Base-by-base conservation (phyloP, 306 rosid genomes). In the Vigna hirtella region DNA sequence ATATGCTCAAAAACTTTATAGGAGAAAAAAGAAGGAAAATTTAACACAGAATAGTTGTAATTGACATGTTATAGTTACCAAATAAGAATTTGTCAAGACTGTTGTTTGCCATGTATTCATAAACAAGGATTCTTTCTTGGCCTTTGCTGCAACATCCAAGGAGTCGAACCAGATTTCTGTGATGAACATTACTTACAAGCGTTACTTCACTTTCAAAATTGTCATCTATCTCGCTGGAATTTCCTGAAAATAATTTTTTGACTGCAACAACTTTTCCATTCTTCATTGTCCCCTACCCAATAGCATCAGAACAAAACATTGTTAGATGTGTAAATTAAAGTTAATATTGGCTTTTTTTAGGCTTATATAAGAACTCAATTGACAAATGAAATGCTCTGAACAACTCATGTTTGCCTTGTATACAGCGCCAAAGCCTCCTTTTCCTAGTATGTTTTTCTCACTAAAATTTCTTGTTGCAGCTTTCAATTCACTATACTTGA, bases 371-470 rank as follows among this genome's bases (percentile, higher is more conserved):
- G 28, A 26, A 26, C 28, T 26, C 28, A 26, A 26, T 26, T 26
- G 28, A 26, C 28, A 26, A 26, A 26, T 26, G 28, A 26, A 26
- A 26, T 26, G 28, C 8, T 26, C n/a, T 58, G 2, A 62, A 24
- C 7, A 36, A 65, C 48, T 16, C 51, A 10, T 10, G 9, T 26
- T 34, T 76, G 5, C 96, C 96, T 87, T 90, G 79, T 87, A 90
- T 24, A 90, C 94, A 13, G 82, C 83, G 0, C 94, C 89, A 67
- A 88, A 90, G 2, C 94, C 94, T 49, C 94, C 94, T 77, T 88
- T 88, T 57, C 94, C 94, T 5, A 90, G 80, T 68, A 86, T 90
- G 26, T 79, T 88, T 71, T 85, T 85, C 42, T 74, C 81, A 36
- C 77, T 85, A 40, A 88, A 90, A 47, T 88, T 86, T 34, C 74